A percentile compares a stretch with the other conserved stretches of the same genome.
These are phyloP conservation scores for Agrocybe chaxingu DNA, from an alignment of 768 basidiomycete genomes.

Conservation along the genomic window DNA sequence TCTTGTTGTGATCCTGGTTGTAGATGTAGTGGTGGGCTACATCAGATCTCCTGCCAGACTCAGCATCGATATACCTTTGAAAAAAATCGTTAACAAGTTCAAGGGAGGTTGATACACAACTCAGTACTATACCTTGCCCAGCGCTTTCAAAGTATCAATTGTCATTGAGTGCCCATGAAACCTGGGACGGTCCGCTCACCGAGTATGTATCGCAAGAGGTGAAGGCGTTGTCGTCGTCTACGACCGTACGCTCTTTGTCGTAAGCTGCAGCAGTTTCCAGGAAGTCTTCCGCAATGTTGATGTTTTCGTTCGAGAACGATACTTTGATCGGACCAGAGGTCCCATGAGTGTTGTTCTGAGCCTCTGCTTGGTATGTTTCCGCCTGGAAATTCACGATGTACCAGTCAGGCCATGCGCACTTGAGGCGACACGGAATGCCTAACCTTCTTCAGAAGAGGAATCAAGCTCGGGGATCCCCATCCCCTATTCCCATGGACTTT, in stretches of 20 bases:
- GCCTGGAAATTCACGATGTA: slow-evolving; percentile 25
- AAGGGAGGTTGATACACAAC: slow-evolving; percentile 7
- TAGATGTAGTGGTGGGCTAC: slow-evolving; percentile 52
- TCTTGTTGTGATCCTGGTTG: slow-evolving; percentile 38
- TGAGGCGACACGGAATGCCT: background rate
- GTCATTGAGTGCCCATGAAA: background rate
- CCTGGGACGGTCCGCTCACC: slow-evolving; percentile 27
- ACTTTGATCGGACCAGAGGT: slow-evolving; percentile 49
- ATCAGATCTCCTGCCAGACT: slow-evolving; percentile 56
- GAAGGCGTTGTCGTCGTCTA: slow-evolving; percentile 50
- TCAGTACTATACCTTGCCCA: slow-evolving; percentile 44
- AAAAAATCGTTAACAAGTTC: background rate
- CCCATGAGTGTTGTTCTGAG: slow-evolving; percentile 40
- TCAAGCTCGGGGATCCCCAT: slow-evolving; percentile 55
- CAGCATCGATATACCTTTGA: slow-evolving; percentile 51
- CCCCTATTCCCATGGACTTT: slow-evolving; percentile 46
- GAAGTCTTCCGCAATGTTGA: slow-evolving; percentile 36
- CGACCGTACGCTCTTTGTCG: slow-evolving; percentile 41
- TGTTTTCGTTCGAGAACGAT: slow-evolving; percentile 36
- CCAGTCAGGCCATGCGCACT: background rate
- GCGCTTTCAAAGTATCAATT: slow-evolving; percentile 27
- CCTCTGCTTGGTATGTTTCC: slow-evolving; percentile 35
- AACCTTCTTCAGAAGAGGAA: slow-evolving; percentile 61
- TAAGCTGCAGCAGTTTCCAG: slow-evolving; percentile 27
- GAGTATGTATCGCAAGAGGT: slow-evolving; percentile 40